Evolutionary conservation across 106 monocot species (phyloP).

Genomic region (Narthecium ossifragum): DNA sequence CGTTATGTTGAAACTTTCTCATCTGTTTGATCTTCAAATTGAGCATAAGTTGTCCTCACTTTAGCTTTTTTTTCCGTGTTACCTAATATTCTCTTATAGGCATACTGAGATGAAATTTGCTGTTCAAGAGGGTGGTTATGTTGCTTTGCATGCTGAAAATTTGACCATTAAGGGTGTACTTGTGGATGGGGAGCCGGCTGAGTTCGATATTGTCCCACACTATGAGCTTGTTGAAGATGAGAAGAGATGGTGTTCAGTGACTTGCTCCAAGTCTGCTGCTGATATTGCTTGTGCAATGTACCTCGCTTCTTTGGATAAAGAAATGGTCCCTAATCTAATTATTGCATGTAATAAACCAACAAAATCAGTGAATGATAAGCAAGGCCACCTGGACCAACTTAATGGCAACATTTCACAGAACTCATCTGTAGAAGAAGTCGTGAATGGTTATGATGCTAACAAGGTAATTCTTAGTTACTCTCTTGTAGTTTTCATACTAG

Average conservation of each 20-base stretch:
- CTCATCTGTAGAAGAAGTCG: slow-evolving; percentile 30
- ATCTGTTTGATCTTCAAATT: no score
- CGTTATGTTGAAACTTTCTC: not conserved
- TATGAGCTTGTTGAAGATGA: slow-evolving; percentile 41
- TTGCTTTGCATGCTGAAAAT: slow-evolving; percentile 72
- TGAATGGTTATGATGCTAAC: slow-evolving; percentile 43
- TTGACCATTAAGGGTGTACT: slow-evolving; percentile 51
- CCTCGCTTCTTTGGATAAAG: slow-evolving; percentile 58
- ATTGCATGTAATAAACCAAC: slow-evolving; percentile 46
- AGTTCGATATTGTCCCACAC: slow-evolving; percentile 54
- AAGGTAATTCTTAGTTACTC: slow-evolving; percentile 25
- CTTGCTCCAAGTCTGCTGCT: slow-evolving; percentile 70
- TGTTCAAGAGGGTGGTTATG: slow-evolving; percentile 52
- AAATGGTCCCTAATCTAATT: slow-evolving; percentile 76
- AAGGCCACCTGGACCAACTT: slow-evolving; percentile 23
- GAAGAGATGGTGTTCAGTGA: slow-evolving; percentile 54
- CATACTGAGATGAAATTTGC: slow-evolving; percentile 75
- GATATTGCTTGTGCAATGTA: slow-evolving; percentile 68
- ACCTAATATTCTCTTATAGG: slow-evolving; percentile 27
- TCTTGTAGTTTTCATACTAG: not conserved
- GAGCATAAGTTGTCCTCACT: not conserved
- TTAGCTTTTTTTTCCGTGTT: slow-evolving; percentile 5
- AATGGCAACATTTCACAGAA: slow-evolving; percentile 23
- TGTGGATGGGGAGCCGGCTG: slow-evolving; percentile 59
- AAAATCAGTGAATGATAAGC: slow-evolving; percentile 19